These are phyloP conservation scores for Candida nonsorbophila DNA, from an alignment of 805 yeast species.

Conservation along the genomic window DNA sequence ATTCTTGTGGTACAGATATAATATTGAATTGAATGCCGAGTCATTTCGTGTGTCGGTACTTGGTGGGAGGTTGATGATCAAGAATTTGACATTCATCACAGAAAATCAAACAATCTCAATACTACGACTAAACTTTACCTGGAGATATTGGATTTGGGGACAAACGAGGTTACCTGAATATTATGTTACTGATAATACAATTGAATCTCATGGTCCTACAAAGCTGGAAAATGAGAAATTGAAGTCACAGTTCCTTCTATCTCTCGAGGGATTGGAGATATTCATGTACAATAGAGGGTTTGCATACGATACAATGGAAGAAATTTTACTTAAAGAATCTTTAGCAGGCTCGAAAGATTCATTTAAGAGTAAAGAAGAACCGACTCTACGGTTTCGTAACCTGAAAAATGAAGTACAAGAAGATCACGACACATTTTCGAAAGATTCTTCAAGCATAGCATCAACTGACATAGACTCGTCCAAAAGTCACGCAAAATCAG, in stretches of 20 bases:
- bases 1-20: slow-evolving; percentile 58
- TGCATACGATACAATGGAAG: slow-evolving; percentile 67
- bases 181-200: slow-evolving; percentile 10
- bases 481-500: neutral
- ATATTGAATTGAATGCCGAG: slow-evolving; percentile 60
- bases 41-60: slow-evolving; percentile 71
- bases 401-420: slow-evolving; percentile 12
- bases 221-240: slow-evolving; percentile 38
- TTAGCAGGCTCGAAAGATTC: slow-evolving; percentile 4
- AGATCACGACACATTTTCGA: neutral
- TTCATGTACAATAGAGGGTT: slow-evolving; percentile 75
- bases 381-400: slow-evolving; percentile 3
- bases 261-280: slow-evolving; percentile 73
- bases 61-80: slow-evolving; percentile 78
- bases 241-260: slow-evolving; percentile 53
- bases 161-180: slow-evolving; percentile 36
- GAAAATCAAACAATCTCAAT: slow-evolving; percentile 67
- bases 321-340: slow-evolving; percentile 23
- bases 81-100: slow-evolving; percentile 70
- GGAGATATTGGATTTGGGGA: slow-evolving; percentile 82
- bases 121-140: slow-evolving; percentile 69
- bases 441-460: neutral
- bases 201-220: slow-evolving; percentile 4
- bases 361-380: neutral
- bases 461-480: neutral